These are phyloP conservation scores for Ceratocystis huliohia DNA, from an alignment of 2,329 filamentous ascomycete genomes.

Conservation along the genomic window DNA sequence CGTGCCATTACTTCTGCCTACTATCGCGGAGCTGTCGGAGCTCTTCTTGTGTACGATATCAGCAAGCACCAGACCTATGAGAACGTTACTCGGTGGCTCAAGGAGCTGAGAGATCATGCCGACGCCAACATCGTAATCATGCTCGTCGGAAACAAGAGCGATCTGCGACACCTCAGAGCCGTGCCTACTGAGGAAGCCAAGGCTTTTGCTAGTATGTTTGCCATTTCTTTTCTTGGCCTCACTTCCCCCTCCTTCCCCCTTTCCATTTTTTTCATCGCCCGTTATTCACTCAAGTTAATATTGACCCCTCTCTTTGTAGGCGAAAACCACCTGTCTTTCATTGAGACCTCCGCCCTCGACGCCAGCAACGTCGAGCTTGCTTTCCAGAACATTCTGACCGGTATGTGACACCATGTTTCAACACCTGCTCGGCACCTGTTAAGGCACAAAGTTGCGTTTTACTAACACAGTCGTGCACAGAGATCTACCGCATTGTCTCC, in stretches of 20 bases:
- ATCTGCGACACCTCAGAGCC: conserved; percentile 95
- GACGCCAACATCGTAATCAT: conserved; percentile 99
- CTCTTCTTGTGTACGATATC: conserved; percentile 97
- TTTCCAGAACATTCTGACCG: conserved; percentile 98
- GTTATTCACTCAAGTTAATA: not conserved
- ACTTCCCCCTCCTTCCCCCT: not conserved
- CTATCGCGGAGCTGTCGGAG: conserved; percentile 94
- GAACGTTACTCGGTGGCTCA: conserved; percentile 97
- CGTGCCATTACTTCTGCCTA: conserved; percentile 98
- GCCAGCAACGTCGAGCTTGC: conserved; percentile 98
- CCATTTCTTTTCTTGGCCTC: not conserved
- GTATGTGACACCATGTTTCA: conserved; percentile 39
- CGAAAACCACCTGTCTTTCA: conserved; percentile 97
- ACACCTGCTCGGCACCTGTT: too few relatives aligned
- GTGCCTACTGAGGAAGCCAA: conserved; percentile 98
- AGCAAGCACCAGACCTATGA: conserved; percentile 99
- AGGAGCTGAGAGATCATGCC: conserved; percentile 93
- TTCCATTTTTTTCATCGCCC: not conserved
- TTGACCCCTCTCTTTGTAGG: conserved; percentile 37
- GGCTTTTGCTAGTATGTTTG: conserved; percentile 73
- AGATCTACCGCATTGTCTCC: conserved; percentile 98
- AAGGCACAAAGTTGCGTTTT: too few relatives aligned
- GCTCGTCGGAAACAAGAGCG: conserved; percentile 99
- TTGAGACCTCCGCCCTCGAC: conserved; percentile 96
- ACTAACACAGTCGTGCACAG: conserved; percentile 34